A percentile compares a stretch with the other conserved stretches of the same genome.
These are phyloP conservation scores for Clathrospora elynae DNA, from an alignment of 2,329 filamentous ascomycete genomes.

Conservation along the genomic window DNA sequence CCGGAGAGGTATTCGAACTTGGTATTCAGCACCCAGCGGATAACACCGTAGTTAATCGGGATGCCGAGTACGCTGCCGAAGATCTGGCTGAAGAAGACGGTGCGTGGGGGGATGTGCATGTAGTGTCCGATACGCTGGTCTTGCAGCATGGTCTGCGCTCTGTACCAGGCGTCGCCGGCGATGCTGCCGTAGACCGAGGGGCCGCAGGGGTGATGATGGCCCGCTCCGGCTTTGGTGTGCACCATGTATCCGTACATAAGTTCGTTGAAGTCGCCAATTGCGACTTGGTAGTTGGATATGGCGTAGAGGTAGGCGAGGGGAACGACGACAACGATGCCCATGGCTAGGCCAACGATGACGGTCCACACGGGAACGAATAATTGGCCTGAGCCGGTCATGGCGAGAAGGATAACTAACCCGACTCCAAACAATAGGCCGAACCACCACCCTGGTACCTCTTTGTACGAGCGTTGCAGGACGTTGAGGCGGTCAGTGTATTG, in stretches of 20 bases:
- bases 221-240: conserved; percentile 50
- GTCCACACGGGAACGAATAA: conserved; percentile 66
- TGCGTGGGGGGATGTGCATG: conserved; percentile 64
- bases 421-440: conserved; percentile 57
- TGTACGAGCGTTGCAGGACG: conserved; percentile 61
- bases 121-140: conserved; percentile 70
- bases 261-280: conserved; percentile 65
- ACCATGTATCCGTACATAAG: conserved; percentile 66
- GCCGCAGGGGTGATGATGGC: conserved; percentile 62
- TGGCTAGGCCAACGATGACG: conserved; percentile 62
- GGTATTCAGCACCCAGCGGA: conserved; percentile 63
- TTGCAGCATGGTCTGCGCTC: conserved; percentile 57
- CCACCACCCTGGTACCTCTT: conserved; percentile 66
- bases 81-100: conserved; percentile 66
- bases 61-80: conserved; percentile 64
- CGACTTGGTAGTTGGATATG: conserved; percentile 60
- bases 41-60: conserved; percentile 65
- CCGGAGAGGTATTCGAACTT: conserved; percentile 63
- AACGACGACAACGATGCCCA: conserved; percentile 61
- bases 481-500: conserved; percentile 65
- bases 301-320: conserved; percentile 66
- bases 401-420: conserved; percentile 58
- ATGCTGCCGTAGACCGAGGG: conserved; percentile 64
- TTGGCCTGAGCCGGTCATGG: conserved; percentile 57
- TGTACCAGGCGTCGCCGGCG: conserved; percentile 63